phyloP scores from a whole-genome alignment of 1,284 basidiomycete genomes.

The Austroboletus niveus region DNA sequence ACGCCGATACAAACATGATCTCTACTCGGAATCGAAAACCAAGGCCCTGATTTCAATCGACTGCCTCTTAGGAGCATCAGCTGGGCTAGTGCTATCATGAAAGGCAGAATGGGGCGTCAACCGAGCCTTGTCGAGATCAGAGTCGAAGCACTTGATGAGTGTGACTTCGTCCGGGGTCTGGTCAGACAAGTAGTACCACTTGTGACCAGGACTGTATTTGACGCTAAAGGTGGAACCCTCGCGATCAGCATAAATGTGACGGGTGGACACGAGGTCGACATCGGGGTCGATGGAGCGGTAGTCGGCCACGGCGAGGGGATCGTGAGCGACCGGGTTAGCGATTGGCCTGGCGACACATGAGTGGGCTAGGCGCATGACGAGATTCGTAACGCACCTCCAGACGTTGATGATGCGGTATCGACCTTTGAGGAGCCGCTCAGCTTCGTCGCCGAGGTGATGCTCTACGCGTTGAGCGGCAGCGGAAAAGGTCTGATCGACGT shows the following conservation, averaged over 20 bases:
- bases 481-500: conserved; percentile 46
- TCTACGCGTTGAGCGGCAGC: conserved; percentile 40
- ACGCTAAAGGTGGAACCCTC: conserved; percentile 20
- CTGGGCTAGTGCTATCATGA: conserved; percentile 37
- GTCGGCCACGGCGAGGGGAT: conserved; percentile 20
- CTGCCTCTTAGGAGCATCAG: conserved; percentile 37
- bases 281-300: conserved; percentile 16
- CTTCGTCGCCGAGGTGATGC: conserved; percentile 39
- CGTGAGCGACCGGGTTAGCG: conserved; percentile 36
- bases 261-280: conserved; percentile 13
- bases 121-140: conserved; percentile 38
- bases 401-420: conserved; percentile 55
- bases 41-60: conserved; percentile 30
- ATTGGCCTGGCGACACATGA: conserved; percentile 35
- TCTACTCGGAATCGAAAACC: conserved; percentile 25
- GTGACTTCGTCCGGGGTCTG: conserved; percentile 48
- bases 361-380: background rate
- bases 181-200: conserved; percentile 48
- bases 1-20: background rate
- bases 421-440: conserved; percentile 38
- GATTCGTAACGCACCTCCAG: conserved; percentile 35
- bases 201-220: conserved; percentile 40
- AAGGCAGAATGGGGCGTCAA: conserved; percentile 51
- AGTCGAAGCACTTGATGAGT: conserved; percentile 50
- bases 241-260: conserved; percentile 8